Evolutionary conservation across 116 monocot genomes (phyloP), one percentile per base, ranked within the genome.

Genomic region (Phalaenopsis hybrid): DNA sequence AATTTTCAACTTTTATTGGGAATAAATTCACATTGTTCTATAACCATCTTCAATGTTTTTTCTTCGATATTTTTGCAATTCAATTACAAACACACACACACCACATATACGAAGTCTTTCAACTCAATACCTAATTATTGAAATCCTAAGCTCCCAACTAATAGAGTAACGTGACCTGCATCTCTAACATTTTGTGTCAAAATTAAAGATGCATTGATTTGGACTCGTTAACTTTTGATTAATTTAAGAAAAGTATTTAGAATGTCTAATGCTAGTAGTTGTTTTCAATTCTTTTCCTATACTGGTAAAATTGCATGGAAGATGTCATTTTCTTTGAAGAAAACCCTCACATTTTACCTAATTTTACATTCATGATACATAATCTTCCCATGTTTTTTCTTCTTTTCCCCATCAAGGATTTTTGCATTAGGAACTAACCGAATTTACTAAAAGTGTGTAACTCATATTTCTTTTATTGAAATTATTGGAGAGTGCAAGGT

Each of bases 151-250:
- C 37, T 37, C 37, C 37, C 37, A 37, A 37, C 0, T 37, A 37
- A 37, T 37, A 37, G 37, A 37, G 37, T 37, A 37, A 37, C 2
- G 37, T 37, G 37, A 37, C 37, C 37, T 37, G 37, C 37, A 1
- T 37, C 37, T 37, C 37, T 37, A 37, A 37, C 15, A 9, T 17
- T 21, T 49, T 31, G 15, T 52, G 10, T 52, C n/a, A n/a, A n/a
- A n/a, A n/a, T n/a, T n/a, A n/a, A n/a, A n/a, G n/a, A 44, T 84
- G 43, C 70, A 55, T 15, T 55, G 12, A 55, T 55, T 55, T 55
- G n/a, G 63, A 63, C 23, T 23, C 6, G 5, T 63, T 23, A 63
- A 63, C 7, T 5, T 63, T 21, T 63, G 21, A 63, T 63, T 21
- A 21, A n/a, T 23, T 25, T 23, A 63, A 63, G 7, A 7, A 63